Base-by-base conservation (phyloP, 768 basidiomycete genomes). In the Kwoniella europaea region DNA sequence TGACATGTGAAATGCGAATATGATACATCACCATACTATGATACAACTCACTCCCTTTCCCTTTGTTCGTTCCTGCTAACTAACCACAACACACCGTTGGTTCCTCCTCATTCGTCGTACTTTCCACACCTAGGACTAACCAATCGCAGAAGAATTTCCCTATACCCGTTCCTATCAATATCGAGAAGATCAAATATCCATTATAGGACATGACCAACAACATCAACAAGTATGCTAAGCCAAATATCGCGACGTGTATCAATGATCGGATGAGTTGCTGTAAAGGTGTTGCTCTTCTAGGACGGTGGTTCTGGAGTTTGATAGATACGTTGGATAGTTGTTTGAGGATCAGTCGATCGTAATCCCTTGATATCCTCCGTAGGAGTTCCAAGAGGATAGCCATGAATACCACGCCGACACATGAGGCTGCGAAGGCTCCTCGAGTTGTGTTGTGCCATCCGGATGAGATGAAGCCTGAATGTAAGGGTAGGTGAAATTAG, bases 351-450 rank as follows among this genome's bases (percentile, higher is more conserved):
- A 68, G 53, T 13, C 72, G 29, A 69, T 84, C 83, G 68, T 82
- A 83, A 29, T 79, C 75, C n/a, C 82, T 53, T 2, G 71, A 68
- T 12, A 80, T 24, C 15, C 80, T 74, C 10, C 82, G 79, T 18
- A 80, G 29, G 15, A 65, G 74, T 71, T 84, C 83, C 63, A 82
- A 72, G 0, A 75, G 61, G 72, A 84, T 71, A 57, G 77, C 79
- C 44, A 83, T 63, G 67, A 78, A 65, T 58, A 78, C 79, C 67
- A 81, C 75, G 41, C 82, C 82, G 67, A 83, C 80, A 64, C 81
- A 74, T 7, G 73, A 73, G 1, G 80, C 82, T 12, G 78, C 78
- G 72, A 78, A 83, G 68, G 69, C 73, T 27, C 76, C 83, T n/a
- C 68, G 63, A 13, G 74, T 75, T 10, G 71, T 63, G 67, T 82